These are phyloP conservation scores for Ogataea populi-albae DNA, from an alignment of 805 yeast species.

Conservation along the genomic window DNA sequence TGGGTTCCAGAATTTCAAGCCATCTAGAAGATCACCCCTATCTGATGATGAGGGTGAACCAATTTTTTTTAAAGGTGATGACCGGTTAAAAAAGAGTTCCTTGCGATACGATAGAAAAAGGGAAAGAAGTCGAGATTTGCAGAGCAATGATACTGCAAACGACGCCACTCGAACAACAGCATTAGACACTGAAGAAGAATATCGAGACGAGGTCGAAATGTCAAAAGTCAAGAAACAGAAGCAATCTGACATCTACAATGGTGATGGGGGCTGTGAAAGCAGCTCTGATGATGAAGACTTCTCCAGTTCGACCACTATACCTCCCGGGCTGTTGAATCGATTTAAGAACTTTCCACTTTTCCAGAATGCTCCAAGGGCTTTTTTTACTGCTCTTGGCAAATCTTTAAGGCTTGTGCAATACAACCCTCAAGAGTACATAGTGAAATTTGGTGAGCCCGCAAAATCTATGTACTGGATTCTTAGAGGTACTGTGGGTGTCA, in stretches of 20 bases:
- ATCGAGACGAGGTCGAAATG: neutral
- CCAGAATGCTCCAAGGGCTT: conserved; percentile 62
- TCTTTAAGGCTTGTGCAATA: conserved; percentile 57
- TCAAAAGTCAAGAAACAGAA: neutral
- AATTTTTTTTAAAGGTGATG: conserved; percentile 1
- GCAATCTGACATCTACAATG: neutral
- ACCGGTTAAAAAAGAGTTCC: conserved; percentile 1
- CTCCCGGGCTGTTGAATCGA: conserved; percentile 52
- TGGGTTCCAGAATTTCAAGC: conserved; percentile 18
- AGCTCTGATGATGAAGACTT: conserved; percentile 24
- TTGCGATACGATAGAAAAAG: conserved; percentile 1
- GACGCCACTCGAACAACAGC: neutral
- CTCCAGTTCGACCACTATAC: conserved; percentile 33
- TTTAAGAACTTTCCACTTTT: conserved; percentile 63
- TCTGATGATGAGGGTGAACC: conserved; percentile 26
- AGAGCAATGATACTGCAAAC: neutral
- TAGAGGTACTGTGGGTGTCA: conserved; percentile 72
- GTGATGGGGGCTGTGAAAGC: conserved; percentile 16
- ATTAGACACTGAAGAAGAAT: neutral
- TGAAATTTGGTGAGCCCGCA: conserved; percentile 69
- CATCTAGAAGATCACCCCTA: conserved; percentile 28
- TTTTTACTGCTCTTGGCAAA: conserved; percentile 57
- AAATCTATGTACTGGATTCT: conserved; percentile 78
- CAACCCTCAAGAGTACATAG: conserved; percentile 67
- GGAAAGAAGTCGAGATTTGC: neutral